These are phyloP conservation scores for Arthrobotrys megalospora DNA, from an alignment of 2,329 filamentous ascomycete species.

Conservation along the genomic window DNA sequence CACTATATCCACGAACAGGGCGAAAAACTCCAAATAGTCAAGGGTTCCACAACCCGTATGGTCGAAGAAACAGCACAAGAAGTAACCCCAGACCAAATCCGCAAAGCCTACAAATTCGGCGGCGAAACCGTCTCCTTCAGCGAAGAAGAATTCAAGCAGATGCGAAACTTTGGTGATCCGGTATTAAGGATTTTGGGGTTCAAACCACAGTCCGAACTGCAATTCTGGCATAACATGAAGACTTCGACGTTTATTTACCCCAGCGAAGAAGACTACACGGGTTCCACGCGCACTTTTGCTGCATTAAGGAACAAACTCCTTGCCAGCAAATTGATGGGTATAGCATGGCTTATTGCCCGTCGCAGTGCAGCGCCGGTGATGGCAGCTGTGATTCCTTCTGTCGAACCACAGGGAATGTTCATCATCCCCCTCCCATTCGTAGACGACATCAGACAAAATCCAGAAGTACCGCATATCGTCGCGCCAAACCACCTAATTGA, in stretches of 20 bases:
- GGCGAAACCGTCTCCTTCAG: constrained; percentile 90
- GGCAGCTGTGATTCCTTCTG: constrained; percentile 84
- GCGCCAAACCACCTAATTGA: constrained; percentile 82
- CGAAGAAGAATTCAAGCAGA: constrained; percentile 82
- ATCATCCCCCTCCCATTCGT: constrained; percentile 88
- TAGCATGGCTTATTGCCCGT: constrained; percentile 91
- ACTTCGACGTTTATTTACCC: constrained; percentile 95
- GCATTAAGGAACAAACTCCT: constrained; percentile 90
- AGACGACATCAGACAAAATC: constrained; percentile 85
- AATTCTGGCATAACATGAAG: constrained; percentile 86
- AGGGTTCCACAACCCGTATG: constrained; percentile 80
- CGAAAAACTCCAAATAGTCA: constrained; percentile 86
- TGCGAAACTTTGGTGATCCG: constrained; percentile 85
- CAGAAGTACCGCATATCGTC: constrained; percentile 74
- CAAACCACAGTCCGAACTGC: constrained; percentile 82
- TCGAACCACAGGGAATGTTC: constrained; percentile 87
- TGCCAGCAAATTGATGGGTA: constrained; percentile 81
- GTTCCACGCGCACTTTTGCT: constrained; percentile 92
- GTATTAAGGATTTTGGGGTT: constrained; percentile 93
- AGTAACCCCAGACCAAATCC: constrained; percentile 80
- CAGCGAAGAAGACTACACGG: constrained; percentile 88
- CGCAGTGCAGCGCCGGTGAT: constrained; percentile 84
- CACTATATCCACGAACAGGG: constrained; percentile 90
- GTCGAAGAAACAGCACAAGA: constrained; percentile 83
- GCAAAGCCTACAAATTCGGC: constrained; percentile 96